Base-by-base conservation (phyloP, 306 rosid genomes). In the Pyrus communis region DNA sequence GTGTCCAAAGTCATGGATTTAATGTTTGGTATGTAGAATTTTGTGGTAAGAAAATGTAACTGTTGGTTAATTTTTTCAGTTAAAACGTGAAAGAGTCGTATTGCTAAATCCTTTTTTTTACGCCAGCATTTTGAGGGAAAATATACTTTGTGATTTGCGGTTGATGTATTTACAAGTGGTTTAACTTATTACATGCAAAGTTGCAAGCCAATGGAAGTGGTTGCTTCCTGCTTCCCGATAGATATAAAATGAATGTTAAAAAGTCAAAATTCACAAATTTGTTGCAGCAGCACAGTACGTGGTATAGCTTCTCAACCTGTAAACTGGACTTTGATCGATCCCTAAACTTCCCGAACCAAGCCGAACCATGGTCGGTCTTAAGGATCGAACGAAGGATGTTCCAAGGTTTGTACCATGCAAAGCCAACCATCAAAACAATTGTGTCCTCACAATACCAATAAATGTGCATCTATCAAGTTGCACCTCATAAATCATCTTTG, bases 1-100 rank as follows among this genome's bases (percentile, higher is more conserved):
- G 99, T 72, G 27, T 87, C 96, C 74, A 92, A 90, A 87, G 52
- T 96, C 75, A 86, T 96, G 91, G 99, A 96, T 80, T 88, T 92
- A 86, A 92, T 96, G 97, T 96, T 96, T 77, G 99, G 98, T 31
- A 91, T 96, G 71, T 69, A 71, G 31, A 60, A 76, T 70, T 65
- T 38, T 82, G 73, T 72, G 73, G 80, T 78, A 57, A 85, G 82
- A 76, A 69, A 77, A 19, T 71, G 67, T 65, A 79, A 83, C 69
- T 30, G 62, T 71, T 77, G 81, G 78, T 55, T 78, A 67, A 67
- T 62, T 25, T 67, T 71, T 43, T 51, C 69, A 46, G 59, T 67
- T n/a, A 60, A 81, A 72, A 73, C 63, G 40, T 75, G 40, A 73
- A 42, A 62, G 52, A 46, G 77, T 69, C 52, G 8, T 21, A 42